Evolutionary conservation across 1,284 basidiomycete genomes (phyloP), one percentile per base, ranked within the genome.

Genomic region (Sporisorium iseilematis-ciliati): DNA sequence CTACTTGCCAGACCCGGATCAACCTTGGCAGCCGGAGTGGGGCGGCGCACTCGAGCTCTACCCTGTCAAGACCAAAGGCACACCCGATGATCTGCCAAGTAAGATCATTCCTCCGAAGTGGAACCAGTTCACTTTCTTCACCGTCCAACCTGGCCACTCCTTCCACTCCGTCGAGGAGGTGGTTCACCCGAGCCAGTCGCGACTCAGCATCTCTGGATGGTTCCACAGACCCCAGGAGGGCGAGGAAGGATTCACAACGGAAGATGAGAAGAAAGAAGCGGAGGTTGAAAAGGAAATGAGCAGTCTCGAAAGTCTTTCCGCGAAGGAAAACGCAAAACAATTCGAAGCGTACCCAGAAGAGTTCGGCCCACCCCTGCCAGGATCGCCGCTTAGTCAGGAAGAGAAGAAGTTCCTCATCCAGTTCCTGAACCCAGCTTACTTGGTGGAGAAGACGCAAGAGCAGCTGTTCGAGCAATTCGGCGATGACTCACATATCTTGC

Each of bases 151-250:
- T 0, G 93, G 96, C 0, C 89, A 90, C 85, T 97, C 94, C 81
- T 98, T 98, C 87, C 96, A 99, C 86, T 93, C 94, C 0, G 96
- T 99, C 7, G 93, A 98, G 83, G 96, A 99, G 85, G 96, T 98
- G 23, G 79, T 80, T 23, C 75, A 80, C 45, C 82, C 82, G 3
- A 62, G 77, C 5, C 70, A 77, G 51, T 69, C 65, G 18, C 58
- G 83, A 3, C 87, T 98, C 70, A 94, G 93, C 81, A 93, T 99
- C 78, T 95, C 92, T 75, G 96, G 96, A 7, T 99, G 96, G 95
- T 88, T 81, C 88, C 96, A 99, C 85, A 91, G 91, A 20, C 92
- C 93, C 0, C 91, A 96, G 82, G 90, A 92, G 73, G 94, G 93
- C 20, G 96, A 99, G 85, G 92, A 94, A 53, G 95, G 93, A 0